Percentiles rank a stretch among this genome's conserved stretches.
Evolutionary conservation across 2,329 filamentous ascomycete genomes (phyloP).

Genomic region (Fusarium siculi): DNA sequence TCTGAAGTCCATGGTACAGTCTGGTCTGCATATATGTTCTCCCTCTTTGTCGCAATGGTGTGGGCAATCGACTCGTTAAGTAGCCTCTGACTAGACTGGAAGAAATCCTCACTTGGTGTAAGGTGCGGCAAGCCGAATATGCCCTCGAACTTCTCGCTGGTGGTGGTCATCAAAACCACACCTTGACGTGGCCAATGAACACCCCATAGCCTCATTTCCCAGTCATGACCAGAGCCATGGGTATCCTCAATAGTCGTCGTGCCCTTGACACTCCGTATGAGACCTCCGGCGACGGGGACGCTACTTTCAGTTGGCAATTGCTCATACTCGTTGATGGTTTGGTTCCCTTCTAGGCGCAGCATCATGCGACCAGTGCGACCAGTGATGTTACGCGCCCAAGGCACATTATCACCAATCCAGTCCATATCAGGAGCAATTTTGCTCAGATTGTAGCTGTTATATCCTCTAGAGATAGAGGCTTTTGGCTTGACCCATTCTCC

Average conservation of each 20-base stretch:
- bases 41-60: conserved; percentile 73
- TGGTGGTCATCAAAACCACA: conserved; percentile 83
- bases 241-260: conserved; percentile 78
- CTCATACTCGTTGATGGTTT: conserved; percentile 58
- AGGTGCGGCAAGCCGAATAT: conserved; percentile 91
- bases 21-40: conserved; percentile 63
- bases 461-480: conserved; percentile 58
- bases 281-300: conserved; percentile 57
- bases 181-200: conserved; percentile 88
- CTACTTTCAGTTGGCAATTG: conserved; percentile 49
- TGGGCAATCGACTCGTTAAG: conserved; percentile 78
- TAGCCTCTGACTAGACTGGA: conserved; percentile 68
- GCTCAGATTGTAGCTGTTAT: conserved; percentile 70
- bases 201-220: conserved; percentile 83
- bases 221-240: conserved; percentile 74
- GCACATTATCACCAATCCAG: conserved; percentile 67
- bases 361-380: conserved; percentile 75
- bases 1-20: conserved; percentile 82
- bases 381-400: conserved; percentile 85
- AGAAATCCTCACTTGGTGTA: conserved; percentile 67
- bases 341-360: conserved; percentile 70
- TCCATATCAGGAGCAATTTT: conserved; percentile 71
- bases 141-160: conserved; percentile 93
- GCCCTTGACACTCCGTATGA: conserved; percentile 75
- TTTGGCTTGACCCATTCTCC: conserved; percentile 78